These are phyloP conservation scores for Chernovozyma aurita DNA, from an alignment of 1,139 yeast species.

Conservation along the genomic window DNA sequence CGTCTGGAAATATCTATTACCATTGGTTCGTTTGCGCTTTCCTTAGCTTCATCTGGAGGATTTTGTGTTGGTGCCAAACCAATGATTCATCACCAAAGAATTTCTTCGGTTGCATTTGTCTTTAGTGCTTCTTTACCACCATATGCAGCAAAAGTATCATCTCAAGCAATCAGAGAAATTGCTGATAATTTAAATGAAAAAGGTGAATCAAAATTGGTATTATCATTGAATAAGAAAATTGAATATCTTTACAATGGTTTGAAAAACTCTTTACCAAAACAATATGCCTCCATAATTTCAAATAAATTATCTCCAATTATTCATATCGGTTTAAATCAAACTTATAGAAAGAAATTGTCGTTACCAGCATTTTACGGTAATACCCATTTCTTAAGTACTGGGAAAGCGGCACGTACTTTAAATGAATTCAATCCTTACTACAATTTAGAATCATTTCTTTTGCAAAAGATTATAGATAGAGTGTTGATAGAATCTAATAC, in stretches of 20 bases:
- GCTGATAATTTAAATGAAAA: conserved; percentile 9
- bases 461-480: conserved; percentile 60
- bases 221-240: conserved; percentile 23
- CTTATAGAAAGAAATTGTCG: conserved; percentile 36
- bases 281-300: conserved; percentile 52
- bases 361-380: conserved; percentile 49
- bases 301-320: conserved; percentile 60
- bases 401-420: conserved; percentile 30
- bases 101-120: conserved; percentile 84
- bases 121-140: conserved; percentile 96
- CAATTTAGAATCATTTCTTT: conserved; percentile 56
- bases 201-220: conserved; percentile 30
- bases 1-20: conserved; percentile 74
- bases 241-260: conserved; percentile 12
- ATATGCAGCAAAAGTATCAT: conserved; percentile 73
- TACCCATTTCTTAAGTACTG: conserved; percentile 32
- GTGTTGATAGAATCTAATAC: conserved; percentile 48
- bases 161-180: conserved; percentile 50
- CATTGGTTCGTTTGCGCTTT: conserved; percentile 77
- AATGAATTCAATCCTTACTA: conserved; percentile 39
- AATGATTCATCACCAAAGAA: conserved; percentile 90
- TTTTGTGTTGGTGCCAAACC: conserved; percentile 83
- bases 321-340: conserved; percentile 51
- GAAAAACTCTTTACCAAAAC: conserved; percentile 15
- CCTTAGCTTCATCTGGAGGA: conserved; percentile 91